A percentile compares a stretch with the other conserved stretches of the same genome.
These are phyloP conservation scores for Penstemon barbatus DNA, from an alignment of 257 asterid genomes.

Conservation along the genomic window DNA sequence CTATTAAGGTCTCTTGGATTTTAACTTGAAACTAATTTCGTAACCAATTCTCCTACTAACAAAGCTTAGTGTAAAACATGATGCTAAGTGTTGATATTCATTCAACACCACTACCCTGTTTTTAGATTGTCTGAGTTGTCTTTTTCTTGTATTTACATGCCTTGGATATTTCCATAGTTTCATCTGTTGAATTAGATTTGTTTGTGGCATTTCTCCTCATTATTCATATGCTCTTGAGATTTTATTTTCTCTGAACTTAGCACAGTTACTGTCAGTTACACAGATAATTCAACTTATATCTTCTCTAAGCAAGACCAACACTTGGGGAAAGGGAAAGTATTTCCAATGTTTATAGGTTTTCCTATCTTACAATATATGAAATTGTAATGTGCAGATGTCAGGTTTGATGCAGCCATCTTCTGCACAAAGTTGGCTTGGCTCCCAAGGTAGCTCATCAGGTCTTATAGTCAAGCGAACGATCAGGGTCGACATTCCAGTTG, in stretches of 20 bases:
- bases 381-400: conserved; percentile 66
- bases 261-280: no score
- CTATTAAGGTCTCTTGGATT: background rate
- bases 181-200: background rate
- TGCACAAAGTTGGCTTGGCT: conserved; percentile 83
- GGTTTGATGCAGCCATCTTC: conserved; percentile 76
- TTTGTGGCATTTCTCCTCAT: conserved; percentile 19
- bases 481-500: conserved; percentile 95
- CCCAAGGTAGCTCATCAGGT: conserved; percentile 89
- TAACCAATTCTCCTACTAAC: conserved; percentile 22
- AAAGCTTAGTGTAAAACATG: conserved; percentile 18
- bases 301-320: conserved; percentile 3
- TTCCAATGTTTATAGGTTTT: conserved; percentile 19
- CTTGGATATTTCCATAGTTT: conserved; percentile 21
- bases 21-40: background rate
- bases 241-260: conserved; percentile 13
- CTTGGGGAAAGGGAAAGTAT: conserved; percentile 20
- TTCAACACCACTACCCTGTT: conserved; percentile 17
- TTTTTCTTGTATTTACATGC: conserved; percentile 26
- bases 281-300: conserved; percentile 4
- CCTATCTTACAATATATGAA: conserved; percentile 39
- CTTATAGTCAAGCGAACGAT: conserved; percentile 82
- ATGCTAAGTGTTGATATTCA: conserved; percentile 27
- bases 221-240: conserved; percentile 21
- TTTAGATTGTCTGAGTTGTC: conserved; percentile 9